A percentile compares a stretch with the other conserved stretches of the same genome.
Conservation (phyloP, 805 yeast genomes). For the Pichia rugopelliculosa region DNA sequence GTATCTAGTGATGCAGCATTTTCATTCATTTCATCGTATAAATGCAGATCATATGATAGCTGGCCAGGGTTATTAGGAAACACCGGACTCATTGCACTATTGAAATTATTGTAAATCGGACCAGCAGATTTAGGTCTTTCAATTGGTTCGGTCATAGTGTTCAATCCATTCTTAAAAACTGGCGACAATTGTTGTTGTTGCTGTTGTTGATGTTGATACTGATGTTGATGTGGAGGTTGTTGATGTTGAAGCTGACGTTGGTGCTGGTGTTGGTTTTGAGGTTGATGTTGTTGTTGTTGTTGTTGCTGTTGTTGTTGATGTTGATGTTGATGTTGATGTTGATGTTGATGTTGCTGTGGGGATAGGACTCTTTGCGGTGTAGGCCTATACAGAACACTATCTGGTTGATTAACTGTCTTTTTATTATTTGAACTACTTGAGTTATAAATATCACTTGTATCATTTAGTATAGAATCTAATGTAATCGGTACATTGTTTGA, state of each 20-base stretch:
- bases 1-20: slow-evolving; percentile 7
- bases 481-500: slow-evolving; percentile 27
- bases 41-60: background rate
- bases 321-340: background rate
- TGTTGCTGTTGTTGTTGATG: too few relatives aligned
- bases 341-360: slow-evolving; percentile 2
- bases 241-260: too few relatives aligned
- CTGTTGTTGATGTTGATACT: background rate
- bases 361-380: slow-evolving; percentile 9
- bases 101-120: slow-evolving; percentile 21
- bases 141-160: slow-evolving; percentile 14
- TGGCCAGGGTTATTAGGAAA: background rate
- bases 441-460: slow-evolving; percentile 5
- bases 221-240: too few relatives aligned
- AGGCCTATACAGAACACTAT: slow-evolving; percentile 3
- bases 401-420: background rate
- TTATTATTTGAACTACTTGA: background rate
- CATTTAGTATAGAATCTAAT: slow-evolving; percentile 33
- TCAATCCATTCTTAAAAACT: slow-evolving; percentile 5
- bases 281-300: background rate
- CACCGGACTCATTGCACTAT: slow-evolving; percentile 3
- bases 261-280: too few relatives aligned
- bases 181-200: background rate
- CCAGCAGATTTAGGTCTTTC: slow-evolving; percentile 42
- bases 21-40: slow-evolving; percentile 2